A percentile compares a stretch with the other conserved stretches of the same genome.
These are phyloP conservation scores for Venturia oleaginea DNA, from an alignment of 2,329 filamentous ascomycete species.

Conservation along the genomic window DNA sequence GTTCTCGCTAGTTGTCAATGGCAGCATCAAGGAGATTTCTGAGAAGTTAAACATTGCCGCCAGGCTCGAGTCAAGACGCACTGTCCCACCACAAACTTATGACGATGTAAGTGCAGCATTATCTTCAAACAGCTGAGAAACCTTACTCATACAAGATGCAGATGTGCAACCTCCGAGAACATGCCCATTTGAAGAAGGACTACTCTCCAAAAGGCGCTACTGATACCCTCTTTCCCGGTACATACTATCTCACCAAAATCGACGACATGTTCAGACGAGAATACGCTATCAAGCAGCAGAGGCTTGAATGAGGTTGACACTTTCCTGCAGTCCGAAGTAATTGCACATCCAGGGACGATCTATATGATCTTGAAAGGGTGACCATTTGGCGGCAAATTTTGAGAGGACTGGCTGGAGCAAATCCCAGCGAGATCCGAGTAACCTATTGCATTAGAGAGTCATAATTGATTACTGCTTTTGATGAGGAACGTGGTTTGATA, in stretches of 20 bases:
- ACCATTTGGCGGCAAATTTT: background rate
- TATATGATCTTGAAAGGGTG: background rate
- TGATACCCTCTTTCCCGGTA: slow-evolving; percentile 37
- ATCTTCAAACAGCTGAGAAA: background rate
- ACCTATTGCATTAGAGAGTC: background rate
- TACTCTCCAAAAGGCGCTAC: slow-evolving; percentile 37
- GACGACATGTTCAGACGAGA: slow-evolving; percentile 43
- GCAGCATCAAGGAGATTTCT: slow-evolving; percentile 36
- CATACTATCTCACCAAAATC: slow-evolving; percentile 42
- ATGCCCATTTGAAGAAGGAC: slow-evolving; percentile 42
- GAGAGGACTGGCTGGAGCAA: background rate
- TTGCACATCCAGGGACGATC: background rate
- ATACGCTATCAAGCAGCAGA: slow-evolving; percentile 41
- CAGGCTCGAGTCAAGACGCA: slow-evolving; percentile 36
- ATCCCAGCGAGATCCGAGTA: background rate
- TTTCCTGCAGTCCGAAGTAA: background rate
- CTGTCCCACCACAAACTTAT: slow-evolving; percentile 40
- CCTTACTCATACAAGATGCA: slow-evolving; percentile 17
- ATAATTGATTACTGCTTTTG: background rate
- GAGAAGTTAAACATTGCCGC: slow-evolving; percentile 39
- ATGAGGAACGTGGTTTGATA: background rate
- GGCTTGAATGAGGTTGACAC: background rate
- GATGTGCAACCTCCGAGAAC: slow-evolving; percentile 45
- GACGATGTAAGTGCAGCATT: slow-evolving; percentile 30
- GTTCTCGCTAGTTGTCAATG: slow-evolving; percentile 41